phyloP scores from a whole-genome alignment of 2,329 filamentous ascomycete species.

The Claviceps sp. region DNA sequence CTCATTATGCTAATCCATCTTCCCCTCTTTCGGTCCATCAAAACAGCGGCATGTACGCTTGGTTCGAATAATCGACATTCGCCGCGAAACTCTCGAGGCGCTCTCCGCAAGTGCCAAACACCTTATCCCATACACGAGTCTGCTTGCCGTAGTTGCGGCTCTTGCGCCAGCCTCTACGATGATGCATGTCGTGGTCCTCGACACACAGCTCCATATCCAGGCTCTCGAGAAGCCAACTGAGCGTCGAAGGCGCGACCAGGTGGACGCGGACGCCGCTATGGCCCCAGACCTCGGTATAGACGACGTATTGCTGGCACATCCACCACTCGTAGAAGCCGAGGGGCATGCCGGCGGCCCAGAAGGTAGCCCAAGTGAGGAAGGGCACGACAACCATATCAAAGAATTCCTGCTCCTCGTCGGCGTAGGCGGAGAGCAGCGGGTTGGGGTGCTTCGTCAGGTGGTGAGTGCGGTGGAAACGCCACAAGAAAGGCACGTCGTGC shows the following conservation, averaged over 20 bases:
- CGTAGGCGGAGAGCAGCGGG: constrained; percentile 14
- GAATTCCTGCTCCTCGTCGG: constrained; percentile 27
- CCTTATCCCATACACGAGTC: constrained; percentile 19
- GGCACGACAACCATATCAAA: constrained; percentile 27
- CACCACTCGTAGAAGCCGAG: constrained; percentile 34
- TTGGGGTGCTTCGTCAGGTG: constrained; percentile 31
- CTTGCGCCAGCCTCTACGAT: constrained; percentile 23
- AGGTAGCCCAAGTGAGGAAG: constrained; percentile 21
- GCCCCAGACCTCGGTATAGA: constrained; percentile 24
- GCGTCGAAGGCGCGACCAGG: constrained; percentile 17
- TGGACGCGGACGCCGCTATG: constrained; percentile 26
- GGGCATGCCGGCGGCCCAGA: constrained; percentile 21
- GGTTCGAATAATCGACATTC: constrained; percentile 19
- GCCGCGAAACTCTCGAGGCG: constrained; percentile 20
- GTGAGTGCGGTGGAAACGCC: constrained; percentile 30
- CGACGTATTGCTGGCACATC: constrained; percentile 29
- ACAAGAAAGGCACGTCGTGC: constrained; percentile 26
- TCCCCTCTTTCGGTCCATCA: not conserved
- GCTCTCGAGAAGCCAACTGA: constrained; percentile 19
- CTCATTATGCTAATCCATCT: not conserved
- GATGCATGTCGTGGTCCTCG: constrained; percentile 28
- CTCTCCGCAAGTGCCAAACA: constrained; percentile 22
- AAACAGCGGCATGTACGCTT: constrained; percentile 16
- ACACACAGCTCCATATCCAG: constrained; percentile 23
- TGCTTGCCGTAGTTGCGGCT: constrained; percentile 16